Percentiles rank a stretch among this genome's conserved stretches.
phyloP scores from a whole-genome alignment of 75 land plant genomes.

The Sequoia sempervirens region DNA sequence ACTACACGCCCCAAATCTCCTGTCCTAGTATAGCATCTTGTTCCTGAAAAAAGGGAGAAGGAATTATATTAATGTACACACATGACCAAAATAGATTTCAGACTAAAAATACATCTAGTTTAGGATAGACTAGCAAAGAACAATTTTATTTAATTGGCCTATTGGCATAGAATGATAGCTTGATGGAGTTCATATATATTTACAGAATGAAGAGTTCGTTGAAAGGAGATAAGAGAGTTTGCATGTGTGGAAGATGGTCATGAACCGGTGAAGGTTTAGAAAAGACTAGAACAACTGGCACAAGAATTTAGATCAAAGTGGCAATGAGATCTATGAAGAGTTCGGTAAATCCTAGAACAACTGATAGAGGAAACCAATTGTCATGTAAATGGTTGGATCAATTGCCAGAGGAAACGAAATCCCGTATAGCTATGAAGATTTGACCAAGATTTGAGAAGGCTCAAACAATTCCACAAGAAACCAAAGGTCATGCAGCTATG shows the following conservation, averaged over 20 bases:
- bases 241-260: background rate
- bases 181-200: background rate
- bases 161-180: background rate
- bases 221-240: background rate
- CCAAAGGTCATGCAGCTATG: background rate
- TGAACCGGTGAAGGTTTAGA: background rate
- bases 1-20: constrained; percentile 53
- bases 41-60: background rate
- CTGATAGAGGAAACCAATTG: too few relatives aligned
- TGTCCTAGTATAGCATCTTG: constrained; percentile 36
- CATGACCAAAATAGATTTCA: background rate
- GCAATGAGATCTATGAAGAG: background rate
- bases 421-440: too few relatives aligned
- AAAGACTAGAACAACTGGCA: background rate
- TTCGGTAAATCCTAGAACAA: background rate
- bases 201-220: background rate
- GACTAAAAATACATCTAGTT: background rate
- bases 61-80: constrained; percentile 1
- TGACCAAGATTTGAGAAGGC: too few relatives aligned
- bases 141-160: background rate
- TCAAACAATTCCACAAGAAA: background rate
- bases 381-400: too few relatives aligned
- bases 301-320: background rate
- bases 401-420: too few relatives aligned
- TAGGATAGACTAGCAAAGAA: background rate